Percentiles rank a stretch among this genome's conserved stretches.
These are phyloP conservation scores for Xylaria multiplex DNA, from an alignment of 2,329 filamentous ascomycete species.

Conservation along the genomic window DNA sequence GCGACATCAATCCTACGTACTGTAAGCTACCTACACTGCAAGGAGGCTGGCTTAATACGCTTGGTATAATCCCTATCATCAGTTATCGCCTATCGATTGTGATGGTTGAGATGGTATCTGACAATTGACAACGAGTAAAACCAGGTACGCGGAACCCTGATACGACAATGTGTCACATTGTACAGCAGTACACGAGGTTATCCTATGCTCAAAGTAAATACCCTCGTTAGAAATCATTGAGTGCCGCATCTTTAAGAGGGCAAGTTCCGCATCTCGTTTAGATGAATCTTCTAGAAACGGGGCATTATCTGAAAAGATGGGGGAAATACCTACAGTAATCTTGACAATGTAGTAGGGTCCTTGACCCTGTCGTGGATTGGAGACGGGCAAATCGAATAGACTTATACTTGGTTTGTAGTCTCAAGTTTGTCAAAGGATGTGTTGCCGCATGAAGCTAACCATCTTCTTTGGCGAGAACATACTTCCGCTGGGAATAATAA, in stretches of 20 bases:
- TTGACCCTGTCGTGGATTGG: not conserved
- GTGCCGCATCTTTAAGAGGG: not conserved
- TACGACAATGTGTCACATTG: conserved; percentile 21
- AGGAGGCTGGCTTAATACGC: not conserved
- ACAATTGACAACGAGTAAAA: conserved; percentile 19
- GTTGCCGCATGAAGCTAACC: not conserved
- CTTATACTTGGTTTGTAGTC: not conserved
- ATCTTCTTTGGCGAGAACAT: not conserved
- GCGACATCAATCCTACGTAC: conserved; percentile 15
- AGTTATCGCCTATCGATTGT: conserved; percentile 26
- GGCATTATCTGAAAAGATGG: conserved; percentile 14
- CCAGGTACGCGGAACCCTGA: conserved; percentile 30
- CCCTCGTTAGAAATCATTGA: not conserved
- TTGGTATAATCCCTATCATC: not conserved
- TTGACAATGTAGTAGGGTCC: conserved; percentile 7
- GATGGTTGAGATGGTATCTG: conserved; percentile 22
- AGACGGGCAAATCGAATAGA: conserved; percentile 1
- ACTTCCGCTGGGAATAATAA: not conserved
- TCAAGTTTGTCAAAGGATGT: not conserved
- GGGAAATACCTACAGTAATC: not conserved
- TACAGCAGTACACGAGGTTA: conserved; percentile 17
- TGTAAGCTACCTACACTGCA: no score
- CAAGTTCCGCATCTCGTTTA: conserved; percentile 6
- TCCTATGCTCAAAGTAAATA: not conserved
- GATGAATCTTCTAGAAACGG: conserved; percentile 28